A percentile compares a stretch with the other conserved stretches of the same genome.
Conservation (phyloP, 768 basidiomycete genomes). For the Pholiota conissans region DNA sequence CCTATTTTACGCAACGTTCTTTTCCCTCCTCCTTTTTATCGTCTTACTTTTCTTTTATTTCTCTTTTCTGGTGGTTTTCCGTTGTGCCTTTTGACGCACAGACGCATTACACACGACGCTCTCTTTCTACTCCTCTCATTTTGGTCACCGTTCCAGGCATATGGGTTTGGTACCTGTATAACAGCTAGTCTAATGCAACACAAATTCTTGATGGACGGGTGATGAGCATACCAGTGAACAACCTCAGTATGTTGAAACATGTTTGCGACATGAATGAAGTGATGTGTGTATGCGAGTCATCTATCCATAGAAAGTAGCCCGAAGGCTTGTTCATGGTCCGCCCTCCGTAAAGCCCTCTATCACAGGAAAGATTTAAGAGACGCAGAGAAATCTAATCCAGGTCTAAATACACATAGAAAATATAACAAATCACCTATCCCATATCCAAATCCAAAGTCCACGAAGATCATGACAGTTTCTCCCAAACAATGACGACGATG, state of each 20-base stretch:
- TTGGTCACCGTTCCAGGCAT: neutral
- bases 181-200: slow-evolving; percentile 7
- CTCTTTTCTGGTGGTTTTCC: neutral
- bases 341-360: no score
- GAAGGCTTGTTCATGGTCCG: no score
- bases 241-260: neutral
- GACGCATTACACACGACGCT: no score
- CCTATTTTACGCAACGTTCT: slow-evolving; percentile 13
- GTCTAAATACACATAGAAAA: neutral
- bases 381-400: neutral
- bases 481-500: slow-evolving; percentile 79
- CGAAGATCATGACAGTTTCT: slow-evolving; percentile 53
- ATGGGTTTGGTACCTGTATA: slow-evolving; percentile 6
- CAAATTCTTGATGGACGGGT: neutral
- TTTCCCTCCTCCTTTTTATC: slow-evolving; percentile 14
- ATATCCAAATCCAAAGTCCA: neutral
- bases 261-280: no score
- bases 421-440: neutral
- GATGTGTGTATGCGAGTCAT: no score
- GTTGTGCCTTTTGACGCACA: no score
- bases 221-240: neutral
- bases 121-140: no score
- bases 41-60: slow-evolving; percentile 12
- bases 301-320: no score
- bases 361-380: no score